Evolutionary conservation across 805 yeast species (phyloP), one percentile per base, ranked within the genome.

Genomic region (Candida yuanshanica): DNA sequence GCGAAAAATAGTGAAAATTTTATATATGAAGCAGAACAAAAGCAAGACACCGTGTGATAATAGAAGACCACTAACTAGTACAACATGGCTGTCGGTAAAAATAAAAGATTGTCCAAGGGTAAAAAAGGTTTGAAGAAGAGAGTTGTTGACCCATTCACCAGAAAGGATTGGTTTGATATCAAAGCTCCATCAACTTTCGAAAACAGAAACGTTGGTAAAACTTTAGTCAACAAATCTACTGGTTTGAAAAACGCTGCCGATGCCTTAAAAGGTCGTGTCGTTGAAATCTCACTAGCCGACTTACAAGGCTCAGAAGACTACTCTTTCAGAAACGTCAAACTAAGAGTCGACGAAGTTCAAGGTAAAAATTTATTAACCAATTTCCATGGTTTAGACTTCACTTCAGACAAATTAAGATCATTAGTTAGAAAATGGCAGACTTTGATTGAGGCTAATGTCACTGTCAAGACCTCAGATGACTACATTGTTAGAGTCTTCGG

Each of bases 111-210:
- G 64, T 71, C 77, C 70, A 81, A 81, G 78, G 90, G 91, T 66
- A 83, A 83, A 88, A 91, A 91, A 76, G 96, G 97, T 66, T 75
- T 88, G 72, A 90, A 91, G 95, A 91, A 91, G 93, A 91, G 83
- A 83, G 91, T 85, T 67, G 95, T 88, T 60, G 97, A 91, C 79
- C 96, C 97, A 66, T 90, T 90, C 89, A 79, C 95, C 81, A 88
- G 89, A 75, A 91, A 91, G 78, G 97, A 90, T 65, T 91, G 98
- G 97, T 90, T 77, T 74, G 95, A 86, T 73, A 86, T 90, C 76
- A 88, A 89, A 79, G 98, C 97, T 57, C 97, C 97, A 67, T 82
- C 96, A 64, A 88, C 96, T 63, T 91, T 90, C 66, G 96, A 89
- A 76, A 87, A 87, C 85, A 90, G 96, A 77, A 86, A 85, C 64